Evolutionary conservation across 768 basidiomycete species (phyloP).

Genomic region (Candolleomyces efflorescens): DNA sequence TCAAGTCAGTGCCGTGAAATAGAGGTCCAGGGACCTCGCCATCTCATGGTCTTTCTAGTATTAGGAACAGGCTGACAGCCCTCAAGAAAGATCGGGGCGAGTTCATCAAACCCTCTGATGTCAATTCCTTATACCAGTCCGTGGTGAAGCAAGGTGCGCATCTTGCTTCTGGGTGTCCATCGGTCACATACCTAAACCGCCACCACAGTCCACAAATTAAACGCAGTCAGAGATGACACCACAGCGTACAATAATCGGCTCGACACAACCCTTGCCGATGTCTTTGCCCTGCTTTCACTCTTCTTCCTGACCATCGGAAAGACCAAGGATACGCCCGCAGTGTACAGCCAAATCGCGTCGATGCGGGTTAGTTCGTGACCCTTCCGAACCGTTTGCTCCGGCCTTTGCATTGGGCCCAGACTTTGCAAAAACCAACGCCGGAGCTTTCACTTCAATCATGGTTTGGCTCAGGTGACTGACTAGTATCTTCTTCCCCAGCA

Average conservation of each 20-base stretch:
- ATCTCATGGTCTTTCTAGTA: constrained; percentile 42
- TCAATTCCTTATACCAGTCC: constrained; percentile 86
- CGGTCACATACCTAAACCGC: not conserved
- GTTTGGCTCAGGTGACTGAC: constrained; percentile 7
- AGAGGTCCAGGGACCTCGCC: constrained; percentile 13
- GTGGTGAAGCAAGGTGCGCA: constrained; percentile 88
- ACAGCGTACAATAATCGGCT: constrained; percentile 81
- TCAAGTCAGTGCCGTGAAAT: constrained; percentile 55
- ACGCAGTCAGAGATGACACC: constrained; percentile 81
- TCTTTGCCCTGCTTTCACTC: constrained; percentile 90
- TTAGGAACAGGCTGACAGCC: constrained; percentile 91
- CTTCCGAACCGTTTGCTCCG: constrained; percentile 5
- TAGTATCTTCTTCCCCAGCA: constrained; percentile 49
- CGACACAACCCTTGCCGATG: constrained; percentile 93
- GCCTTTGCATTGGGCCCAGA: constrained; percentile 2
- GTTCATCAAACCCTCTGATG: constrained; percentile 91
- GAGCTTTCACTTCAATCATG: not conserved
- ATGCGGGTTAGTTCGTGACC: constrained; percentile 74
- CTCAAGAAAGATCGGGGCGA: constrained; percentile 91
- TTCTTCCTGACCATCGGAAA: constrained; percentile 99
- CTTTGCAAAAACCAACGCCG: constrained; percentile 13
- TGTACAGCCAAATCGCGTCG: constrained; percentile 92
- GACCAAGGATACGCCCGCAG: constrained; percentile 90
- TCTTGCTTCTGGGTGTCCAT: not conserved
- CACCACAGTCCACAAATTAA: constrained; percentile 76